Percentiles rank a stretch among this genome's conserved stretches.
phyloP scores from a whole-genome alignment of 768 basidiomycete genomes.

The Podaxis sp. region DNA sequence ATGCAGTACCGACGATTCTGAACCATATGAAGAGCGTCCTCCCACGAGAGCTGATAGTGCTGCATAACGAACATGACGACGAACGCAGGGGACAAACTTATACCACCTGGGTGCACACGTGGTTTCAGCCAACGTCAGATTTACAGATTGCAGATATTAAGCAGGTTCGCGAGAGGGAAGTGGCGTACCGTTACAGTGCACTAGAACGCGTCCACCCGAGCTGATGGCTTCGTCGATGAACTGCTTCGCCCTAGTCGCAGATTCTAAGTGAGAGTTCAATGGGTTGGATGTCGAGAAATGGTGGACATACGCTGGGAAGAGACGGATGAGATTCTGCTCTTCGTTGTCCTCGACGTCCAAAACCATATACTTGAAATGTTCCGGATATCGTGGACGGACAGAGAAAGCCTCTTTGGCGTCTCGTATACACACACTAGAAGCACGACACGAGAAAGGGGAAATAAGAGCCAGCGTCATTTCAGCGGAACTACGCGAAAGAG shows the following conservation, averaged over 20 bases:
- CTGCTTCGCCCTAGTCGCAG: conserved; percentile 59
- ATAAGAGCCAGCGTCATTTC: neutral
- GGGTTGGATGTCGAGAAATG: neutral
- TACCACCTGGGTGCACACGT: conserved; percentile 59
- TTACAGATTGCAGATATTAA: neutral
- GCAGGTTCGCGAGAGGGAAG: neutral
- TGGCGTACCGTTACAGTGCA: conserved; percentile 82
- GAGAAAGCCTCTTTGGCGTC: conserved; percentile 90
- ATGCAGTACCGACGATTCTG: conserved; percentile 94
- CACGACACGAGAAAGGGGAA: neutral
- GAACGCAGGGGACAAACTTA: conserved; percentile 84
- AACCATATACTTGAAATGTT: conserved; percentile 73
- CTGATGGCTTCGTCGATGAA: conserved; percentile 73
- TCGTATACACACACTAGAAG: conserved; percentile 79
- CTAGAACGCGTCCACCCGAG: conserved; percentile 72
- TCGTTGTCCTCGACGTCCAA: conserved; percentile 90
- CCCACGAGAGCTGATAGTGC: conserved; percentile 77
- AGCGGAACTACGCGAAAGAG: conserved; percentile 18
- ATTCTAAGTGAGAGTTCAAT: neutral
- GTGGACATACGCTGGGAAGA: conserved; percentile 74
- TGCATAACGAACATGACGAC: conserved; percentile 96
- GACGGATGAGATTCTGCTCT: conserved; percentile 90
- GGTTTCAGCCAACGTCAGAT: neutral
- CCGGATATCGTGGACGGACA: conserved; percentile 81
- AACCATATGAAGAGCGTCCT: conserved; percentile 85